Base-by-base conservation (phyloP, 331 rosid species). In the Quercus tomentella region DNA sequence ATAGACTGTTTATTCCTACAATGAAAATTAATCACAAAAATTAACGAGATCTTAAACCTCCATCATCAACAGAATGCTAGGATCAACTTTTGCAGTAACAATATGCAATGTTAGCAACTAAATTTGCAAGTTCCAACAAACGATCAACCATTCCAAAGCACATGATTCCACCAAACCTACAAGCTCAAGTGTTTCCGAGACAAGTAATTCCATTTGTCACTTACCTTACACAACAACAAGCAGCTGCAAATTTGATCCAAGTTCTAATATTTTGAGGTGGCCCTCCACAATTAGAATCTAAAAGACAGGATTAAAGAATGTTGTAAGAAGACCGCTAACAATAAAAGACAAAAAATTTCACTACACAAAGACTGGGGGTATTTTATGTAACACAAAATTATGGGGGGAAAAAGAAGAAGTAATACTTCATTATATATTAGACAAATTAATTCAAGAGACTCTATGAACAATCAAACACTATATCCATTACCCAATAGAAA, bases 251-350 rank as follows among this genome's bases (percentile, higher is more conserved):
- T 83, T 82, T 90, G 88, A 91, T 25, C 97, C 97, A 95, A 65
- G 86, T 84, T 82, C 91, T 89, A 79, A 93, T 85, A 84, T 93
- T 93, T 84, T 87, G 98, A 67, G 93, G 89, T 23, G 97, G 94
- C 70, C 89, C 86, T 84, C 82, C 84, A 78, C 28, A 62, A 80
- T 82, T 76, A 78, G 97, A 93, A 87, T 83, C 99, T 91, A 82
- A 54, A 82, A 84, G 54, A 69, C 8, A 83, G 68, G 51, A 35
- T 75, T 33, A 55, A 28, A 75, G 51, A 57, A 49, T 77, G 60
- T 37, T 75, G 49, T 85, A 62, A 84, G 86, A 79, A 77, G 80
- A 65, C 49, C 4, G 51, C 21, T 17, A 56, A 35, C 10, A 68
- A 74, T 31, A 63, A 58, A 70, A 49, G 77, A 28, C 54, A 58